A percentile compares a stretch with the other conserved stretches of the same genome.
Evolutionary conservation across 1,284 basidiomycete species (phyloP).

Genomic region (Irpex lacteus): DNA sequence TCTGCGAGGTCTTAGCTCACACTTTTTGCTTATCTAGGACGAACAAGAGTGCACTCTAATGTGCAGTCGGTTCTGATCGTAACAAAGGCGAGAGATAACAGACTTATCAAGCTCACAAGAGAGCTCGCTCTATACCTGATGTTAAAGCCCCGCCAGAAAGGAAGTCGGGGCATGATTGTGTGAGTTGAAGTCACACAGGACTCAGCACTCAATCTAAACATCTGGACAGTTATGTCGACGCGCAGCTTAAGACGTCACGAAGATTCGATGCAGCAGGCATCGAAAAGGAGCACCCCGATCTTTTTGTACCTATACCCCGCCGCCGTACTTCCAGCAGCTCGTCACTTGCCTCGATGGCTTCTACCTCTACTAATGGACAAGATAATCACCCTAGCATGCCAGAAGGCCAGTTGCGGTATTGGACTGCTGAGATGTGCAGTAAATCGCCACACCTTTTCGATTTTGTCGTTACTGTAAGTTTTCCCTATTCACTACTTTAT

Average conservation of each 20-base stretch:
- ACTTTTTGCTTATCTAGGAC: slow-evolving; percentile 56
- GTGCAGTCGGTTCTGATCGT: slow-evolving; percentile 95
- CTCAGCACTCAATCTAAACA: neutral
- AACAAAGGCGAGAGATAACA: slow-evolving; percentile 97
- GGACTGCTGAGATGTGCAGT: slow-evolving; percentile 97
- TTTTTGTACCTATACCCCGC: slow-evolving; percentile 79
- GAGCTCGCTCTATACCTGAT: slow-evolving; percentile 95
- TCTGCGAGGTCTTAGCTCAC: slow-evolving; percentile 16
- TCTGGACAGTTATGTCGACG: slow-evolving; percentile 82
- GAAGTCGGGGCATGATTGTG: slow-evolving; percentile 76
- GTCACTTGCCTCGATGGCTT: slow-evolving; percentile 50
- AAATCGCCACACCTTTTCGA: slow-evolving; percentile 93
- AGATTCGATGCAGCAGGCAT: slow-evolving; percentile 95
- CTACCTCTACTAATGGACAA: slow-evolving; percentile 24
- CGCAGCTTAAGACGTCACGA: slow-evolving; percentile 87
- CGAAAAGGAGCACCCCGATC: slow-evolving; percentile 80
- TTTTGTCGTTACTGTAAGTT: slow-evolving; percentile 91
- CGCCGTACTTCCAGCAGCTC: slow-evolving; percentile 73
- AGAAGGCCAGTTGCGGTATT: slow-evolving; percentile 94
- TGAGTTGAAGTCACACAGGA: slow-evolving; percentile 33
- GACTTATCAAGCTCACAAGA: slow-evolving; percentile 92
- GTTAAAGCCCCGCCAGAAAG: slow-evolving; percentile 62
- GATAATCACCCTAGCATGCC: slow-evolving; percentile 10
- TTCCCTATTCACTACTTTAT: neutral
- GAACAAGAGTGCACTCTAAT: slow-evolving; percentile 87